Evolutionary conservation across 164 flowering plant species (phyloP).

Genomic region (Malania oleifera): DNA sequence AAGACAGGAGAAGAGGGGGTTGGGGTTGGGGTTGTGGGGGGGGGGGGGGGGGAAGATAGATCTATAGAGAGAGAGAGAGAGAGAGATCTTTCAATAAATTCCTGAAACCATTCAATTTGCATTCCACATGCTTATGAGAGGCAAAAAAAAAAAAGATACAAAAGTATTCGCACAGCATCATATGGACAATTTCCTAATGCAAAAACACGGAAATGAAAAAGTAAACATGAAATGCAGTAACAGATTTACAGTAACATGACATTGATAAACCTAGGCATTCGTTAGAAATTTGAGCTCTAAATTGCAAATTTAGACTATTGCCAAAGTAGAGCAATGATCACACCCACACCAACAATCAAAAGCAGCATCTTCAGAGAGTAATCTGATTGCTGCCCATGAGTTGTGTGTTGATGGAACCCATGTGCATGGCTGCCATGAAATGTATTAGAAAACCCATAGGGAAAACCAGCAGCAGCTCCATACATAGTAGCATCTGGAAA

Average conservation of each 20-base stretch:
- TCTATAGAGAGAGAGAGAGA: neutral
- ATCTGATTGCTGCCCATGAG: conserved; percentile 44
- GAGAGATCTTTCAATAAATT: neutral
- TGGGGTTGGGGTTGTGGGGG: too few relatives aligned
- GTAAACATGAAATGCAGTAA: conserved; percentile 4
- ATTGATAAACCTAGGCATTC: conserved; percentile 9
- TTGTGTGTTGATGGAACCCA: conserved; percentile 29
- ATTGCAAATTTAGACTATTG: conserved; percentile 20
- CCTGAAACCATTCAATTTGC: neutral
- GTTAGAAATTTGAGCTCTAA: conserved; percentile 5
- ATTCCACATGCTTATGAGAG: neutral
- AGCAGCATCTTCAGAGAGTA: conserved; percentile 44
- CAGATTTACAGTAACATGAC: conserved; percentile 11
- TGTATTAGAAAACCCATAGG: conserved; percentile 41
- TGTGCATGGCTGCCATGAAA: conserved; percentile 56
- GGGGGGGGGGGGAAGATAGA: too few relatives aligned
- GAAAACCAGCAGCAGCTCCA: conserved; percentile 52
- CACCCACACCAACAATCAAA: conserved; percentile 39
- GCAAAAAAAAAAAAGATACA: neutral
- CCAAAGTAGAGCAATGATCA: conserved; percentile 42
- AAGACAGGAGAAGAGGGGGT: too few relatives aligned
- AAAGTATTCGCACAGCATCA: neutral
- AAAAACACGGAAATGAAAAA: neutral
- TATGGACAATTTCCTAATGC: conserved; percentile 17
- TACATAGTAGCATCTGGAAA: conserved; percentile 51